Evolutionary conservation across 1,139 yeast species (phyloP), one percentile per base, ranked within the genome.

Genomic region (Suhomyces panamericanus): DNA sequence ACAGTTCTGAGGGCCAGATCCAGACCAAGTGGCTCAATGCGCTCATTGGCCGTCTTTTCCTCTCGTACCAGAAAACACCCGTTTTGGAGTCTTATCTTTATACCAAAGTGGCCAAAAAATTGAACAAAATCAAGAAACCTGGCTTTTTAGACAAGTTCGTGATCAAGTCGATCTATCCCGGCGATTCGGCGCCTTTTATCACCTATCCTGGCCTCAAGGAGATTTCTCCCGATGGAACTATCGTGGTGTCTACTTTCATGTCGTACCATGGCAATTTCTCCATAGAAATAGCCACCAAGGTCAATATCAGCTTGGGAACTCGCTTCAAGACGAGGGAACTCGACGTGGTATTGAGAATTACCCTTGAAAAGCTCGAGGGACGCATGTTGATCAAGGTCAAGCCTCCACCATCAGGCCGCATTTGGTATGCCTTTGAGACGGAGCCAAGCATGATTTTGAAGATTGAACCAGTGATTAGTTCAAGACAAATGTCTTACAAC

Each of bases 21-120:
- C 86, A 87, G 33, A 83, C 95, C 0, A 81, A 88, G 58, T 93
- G 98, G 99, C 64, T 93, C 27, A 93, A 93, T 64, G 96, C 96
- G 0, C 54, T 91, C 7, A 56, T 87, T 11, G 98, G 98, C 0
- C 72, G 98, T 47, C 53, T 91, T 17, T 93, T 91, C 57, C 67
- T 93, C 29, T 80, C 90, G 0, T 66, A 87, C 14, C 90, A 89
- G 56, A 76, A 81, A 38, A 90, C 98, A 0, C 81, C 80, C 15
- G 70, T 74, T 22, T 73, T 90, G 54, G 83, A 83, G 42, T 69
- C 75, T 39, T 77, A 73, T 44, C 70, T 90, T 31, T 73, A 78
- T 43, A 67, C 71, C 3, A 84, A 79, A 58, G 75, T 93, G 26
- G 78, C 81, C 49, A 82, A 82, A 52, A 90, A 90, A 63, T 69